Evolutionary conservation across 129 eudicot species (phyloP).

Genomic region (Sambucus nigra): DNA sequence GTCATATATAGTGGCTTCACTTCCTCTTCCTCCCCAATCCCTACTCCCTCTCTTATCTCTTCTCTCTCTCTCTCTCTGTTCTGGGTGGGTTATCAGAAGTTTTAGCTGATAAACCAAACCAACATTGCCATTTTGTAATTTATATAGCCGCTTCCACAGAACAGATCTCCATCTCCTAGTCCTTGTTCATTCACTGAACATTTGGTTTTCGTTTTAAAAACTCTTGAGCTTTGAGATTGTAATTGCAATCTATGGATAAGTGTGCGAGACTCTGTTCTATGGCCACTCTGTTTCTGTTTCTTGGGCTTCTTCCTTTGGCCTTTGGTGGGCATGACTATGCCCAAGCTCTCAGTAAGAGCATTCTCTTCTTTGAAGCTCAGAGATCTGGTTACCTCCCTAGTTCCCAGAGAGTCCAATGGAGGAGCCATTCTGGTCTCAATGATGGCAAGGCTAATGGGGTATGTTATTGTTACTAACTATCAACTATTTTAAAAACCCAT

Average conservation of each 20-base stretch:
- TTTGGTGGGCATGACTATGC: slow-evolving; percentile 69
- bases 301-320: slow-evolving; percentile 34
- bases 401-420: slow-evolving; percentile 75
- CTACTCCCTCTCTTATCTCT: slow-evolving; percentile 19
- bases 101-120: slow-evolving; percentile 43
- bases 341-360: slow-evolving; percentile 70
- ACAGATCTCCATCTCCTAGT: slow-evolving; percentile 19
- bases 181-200: neutral
- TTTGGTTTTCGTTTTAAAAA: neutral
- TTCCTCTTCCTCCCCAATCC: slow-evolving; percentile 39
- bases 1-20: slow-evolving; percentile 43
- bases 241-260: slow-evolving; percentile 27
- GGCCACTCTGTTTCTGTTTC: slow-evolving; percentile 46
- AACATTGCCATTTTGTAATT: slow-evolving; percentile 24
- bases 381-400: slow-evolving; percentile 86
- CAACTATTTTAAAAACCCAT: neutral
- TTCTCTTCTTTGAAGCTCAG: slow-evolving; percentile 92
- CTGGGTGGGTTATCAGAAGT: slow-evolving; percentile 34
- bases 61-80: slow-evolving; percentile 12
- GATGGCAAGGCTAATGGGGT: slow-evolving; percentile 90
- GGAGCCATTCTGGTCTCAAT: slow-evolving; percentile 73
- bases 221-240: neutral
- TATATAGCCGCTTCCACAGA: neutral
- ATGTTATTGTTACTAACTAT: slow-evolving; percentile 4
- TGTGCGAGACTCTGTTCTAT: slow-evolving; percentile 28